Evolutionary conservation across 768 basidiomycete species (phyloP), one percentile per base, ranked within the genome.

Genomic region (Amanita thiersii): DNA sequence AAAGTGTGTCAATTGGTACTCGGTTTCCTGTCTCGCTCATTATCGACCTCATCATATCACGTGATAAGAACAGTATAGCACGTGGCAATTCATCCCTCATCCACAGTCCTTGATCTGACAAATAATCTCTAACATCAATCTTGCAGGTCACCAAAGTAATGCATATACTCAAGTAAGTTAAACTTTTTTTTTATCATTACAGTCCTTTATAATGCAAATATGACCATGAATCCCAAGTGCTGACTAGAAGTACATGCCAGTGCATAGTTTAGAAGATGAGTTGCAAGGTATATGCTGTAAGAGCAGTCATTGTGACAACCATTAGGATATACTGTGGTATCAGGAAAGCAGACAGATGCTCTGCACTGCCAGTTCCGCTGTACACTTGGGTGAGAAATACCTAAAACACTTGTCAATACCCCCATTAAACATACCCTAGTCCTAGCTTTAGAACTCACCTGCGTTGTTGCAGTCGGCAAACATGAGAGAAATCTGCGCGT

Each of bases 371-470:
- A 1, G 77, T 79, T 2, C 74, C 78, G 34, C 77, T 81, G 51
- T 79, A 75, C 6, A 79, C 71, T 50, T 84, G 79, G 1, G 79
- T 81, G 26, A 83, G 57, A 43, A 70, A 72, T 0, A 82, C 79
- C 71, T 81, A 48, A 25, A 38, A 17, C 26, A 39, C 26, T 18
- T 38, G 29, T 15, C 6, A 21, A 24, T 20, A 19, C n/a, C n/a
- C 30, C 38, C 12, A 38, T 17, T 4, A 24, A 23, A 17, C 20
- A 33, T 10, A 20, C 21, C 11, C 19, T 21, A 37, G 31, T 26
- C 3, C 24, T 41, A 46, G 21, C 37, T n/a, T n/a, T 15, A 40
- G 20, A 14, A 35, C 19, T 36, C 41, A 77, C 75, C 62, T 80
- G 77, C 3, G 69, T 69, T 5, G 77, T 78, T 0, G 76, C 75